phyloP scores from a whole-genome alignment of 2,329 filamentous ascomycete species.

The Stagonosporopsis rhizophila region DNA sequence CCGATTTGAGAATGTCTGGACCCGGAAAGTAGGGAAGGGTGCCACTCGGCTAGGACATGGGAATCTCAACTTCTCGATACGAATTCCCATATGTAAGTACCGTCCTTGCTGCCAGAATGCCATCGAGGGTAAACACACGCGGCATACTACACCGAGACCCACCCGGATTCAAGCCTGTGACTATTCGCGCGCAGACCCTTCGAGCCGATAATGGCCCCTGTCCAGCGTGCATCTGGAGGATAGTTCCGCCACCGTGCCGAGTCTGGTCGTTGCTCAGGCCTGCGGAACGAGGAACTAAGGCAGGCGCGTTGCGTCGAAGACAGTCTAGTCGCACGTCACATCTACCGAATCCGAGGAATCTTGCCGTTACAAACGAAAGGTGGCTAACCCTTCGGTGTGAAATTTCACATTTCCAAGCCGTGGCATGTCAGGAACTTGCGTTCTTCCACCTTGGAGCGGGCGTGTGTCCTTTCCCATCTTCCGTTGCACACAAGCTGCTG shows the following conservation, averaged over 20 bases:
- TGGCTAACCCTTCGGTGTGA: conserved; percentile 13
- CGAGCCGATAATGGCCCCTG: background rate
- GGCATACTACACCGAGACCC: conserved; percentile 15
- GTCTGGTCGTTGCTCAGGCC: conserved; percentile 3
- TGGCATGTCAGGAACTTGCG: conserved; percentile 27
- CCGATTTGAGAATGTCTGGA: background rate
- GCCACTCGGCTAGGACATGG: conserved; percentile 13
- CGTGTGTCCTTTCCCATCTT: conserved; percentile 18
- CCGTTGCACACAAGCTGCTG: conserved; percentile 19
- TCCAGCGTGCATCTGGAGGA: background rate
- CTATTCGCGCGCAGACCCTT: background rate
- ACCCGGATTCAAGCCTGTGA: conserved; percentile 8
- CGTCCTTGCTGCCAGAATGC: background rate
- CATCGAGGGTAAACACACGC: background rate
- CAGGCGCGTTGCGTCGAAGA: conserved; percentile 11
- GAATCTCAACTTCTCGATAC: conserved; percentile 11
- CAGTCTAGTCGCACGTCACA: conserved; percentile 24
- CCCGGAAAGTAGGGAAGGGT: background rate
- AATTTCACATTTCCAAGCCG: conserved; percentile 6
- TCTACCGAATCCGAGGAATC: conserved; percentile 15
- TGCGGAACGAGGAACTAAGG: conserved; percentile 11
- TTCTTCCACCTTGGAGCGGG: conserved; percentile 28
- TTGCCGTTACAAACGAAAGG: conserved; percentile 2
- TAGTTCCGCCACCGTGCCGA: conserved; percentile 13
- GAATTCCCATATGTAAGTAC: conserved; percentile 14